Evolutionary conservation across 2,329 filamentous ascomycete species (phyloP).

Genomic region (Colletotrichum gigasporum): DNA sequence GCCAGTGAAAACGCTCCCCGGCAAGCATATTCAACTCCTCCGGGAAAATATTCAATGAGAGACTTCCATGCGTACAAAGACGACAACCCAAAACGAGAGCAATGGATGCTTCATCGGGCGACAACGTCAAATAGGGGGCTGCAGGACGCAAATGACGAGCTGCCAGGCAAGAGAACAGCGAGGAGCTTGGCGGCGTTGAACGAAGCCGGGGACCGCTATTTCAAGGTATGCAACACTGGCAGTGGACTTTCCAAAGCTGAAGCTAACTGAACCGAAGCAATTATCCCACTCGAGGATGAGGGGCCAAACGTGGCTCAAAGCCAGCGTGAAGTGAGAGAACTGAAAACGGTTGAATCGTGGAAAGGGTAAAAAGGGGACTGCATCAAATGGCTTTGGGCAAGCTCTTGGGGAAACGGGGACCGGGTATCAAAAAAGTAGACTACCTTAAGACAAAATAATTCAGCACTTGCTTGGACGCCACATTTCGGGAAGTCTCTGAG

Average conservation of each 20-base stretch:
- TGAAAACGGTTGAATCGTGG: no score
- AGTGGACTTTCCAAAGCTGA: neutral
- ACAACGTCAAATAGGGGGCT: neutral
- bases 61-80: no score
- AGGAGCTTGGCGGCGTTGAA: neutral
- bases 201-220: slow-evolving; percentile 3
- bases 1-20: neutral
- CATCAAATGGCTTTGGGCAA: no score
- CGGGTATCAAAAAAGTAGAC: neutral
- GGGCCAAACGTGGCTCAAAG: neutral
- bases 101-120: neutral
- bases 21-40: neutral
- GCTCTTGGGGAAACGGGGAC: neutral
- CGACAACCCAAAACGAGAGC: neutral
- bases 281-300: slow-evolving; percentile 1
- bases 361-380: neutral
- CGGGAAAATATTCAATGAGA: neutral
- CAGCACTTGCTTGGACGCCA: neutral
- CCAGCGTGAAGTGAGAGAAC: neutral
- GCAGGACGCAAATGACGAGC: neutral
- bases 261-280: neutral
- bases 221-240: neutral
- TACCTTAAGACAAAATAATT: neutral
- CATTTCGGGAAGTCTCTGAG: neutral
- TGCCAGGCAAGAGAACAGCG: neutral